Percentiles rank a stretch among this genome's conserved stretches.
phyloP scores from a whole-genome alignment of 1,139 yeast species.

The Geotrichum armillariae region DNA sequence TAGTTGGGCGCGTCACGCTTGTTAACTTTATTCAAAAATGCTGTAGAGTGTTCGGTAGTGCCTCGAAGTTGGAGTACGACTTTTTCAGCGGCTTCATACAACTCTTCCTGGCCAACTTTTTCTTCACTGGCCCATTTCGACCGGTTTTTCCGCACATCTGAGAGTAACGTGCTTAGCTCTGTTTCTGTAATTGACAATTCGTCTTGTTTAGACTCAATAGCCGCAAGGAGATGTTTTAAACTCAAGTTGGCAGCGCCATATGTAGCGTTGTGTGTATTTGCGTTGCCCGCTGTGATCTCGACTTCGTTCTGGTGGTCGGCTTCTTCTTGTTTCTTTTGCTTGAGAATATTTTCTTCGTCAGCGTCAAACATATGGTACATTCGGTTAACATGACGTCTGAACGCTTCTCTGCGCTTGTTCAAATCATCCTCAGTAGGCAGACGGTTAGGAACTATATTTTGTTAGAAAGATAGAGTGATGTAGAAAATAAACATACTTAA shows the following conservation, averaged over 20 bases:
- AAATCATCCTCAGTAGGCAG: slow-evolving; percentile 27
- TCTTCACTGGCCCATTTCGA: slow-evolving; percentile 98
- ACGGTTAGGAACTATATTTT: slow-evolving; percentile 20
- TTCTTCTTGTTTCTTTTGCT: slow-evolving; percentile 75
- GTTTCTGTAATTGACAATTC: slow-evolving; percentile 73
- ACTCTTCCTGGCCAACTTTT: slow-evolving; percentile 92
- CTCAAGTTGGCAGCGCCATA: slow-evolving; percentile 84
- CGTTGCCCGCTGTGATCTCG: slow-evolving; percentile 29
- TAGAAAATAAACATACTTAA: slow-evolving; percentile 19
- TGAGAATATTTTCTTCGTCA: slow-evolving; percentile 74
- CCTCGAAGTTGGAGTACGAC: slow-evolving; percentile 88
- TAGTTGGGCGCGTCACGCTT: slow-evolving; percentile 98
- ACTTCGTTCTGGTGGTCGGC: slow-evolving; percentile 70
- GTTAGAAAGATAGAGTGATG: slow-evolving; percentile 4
- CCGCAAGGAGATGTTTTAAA: slow-evolving; percentile 72
- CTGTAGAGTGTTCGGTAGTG: slow-evolving; percentile 94
- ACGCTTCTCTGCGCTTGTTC: slow-evolving; percentile 23
- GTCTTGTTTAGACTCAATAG: slow-evolving; percentile 78
- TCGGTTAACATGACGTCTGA: slow-evolving; percentile 25
- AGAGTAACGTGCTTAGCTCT: slow-evolving; percentile 78
- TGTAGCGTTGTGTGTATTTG: slow-evolving; percentile 42
- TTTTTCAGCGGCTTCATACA: slow-evolving; percentile 95
- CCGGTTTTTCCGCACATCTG: slow-evolving; percentile 91
- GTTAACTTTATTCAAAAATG: slow-evolving; percentile 90
- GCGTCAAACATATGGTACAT: slow-evolving; percentile 83